Evolutionary conservation across 768 basidiomycete species (phyloP).

Genomic region (Ramaria rubella): DNA sequence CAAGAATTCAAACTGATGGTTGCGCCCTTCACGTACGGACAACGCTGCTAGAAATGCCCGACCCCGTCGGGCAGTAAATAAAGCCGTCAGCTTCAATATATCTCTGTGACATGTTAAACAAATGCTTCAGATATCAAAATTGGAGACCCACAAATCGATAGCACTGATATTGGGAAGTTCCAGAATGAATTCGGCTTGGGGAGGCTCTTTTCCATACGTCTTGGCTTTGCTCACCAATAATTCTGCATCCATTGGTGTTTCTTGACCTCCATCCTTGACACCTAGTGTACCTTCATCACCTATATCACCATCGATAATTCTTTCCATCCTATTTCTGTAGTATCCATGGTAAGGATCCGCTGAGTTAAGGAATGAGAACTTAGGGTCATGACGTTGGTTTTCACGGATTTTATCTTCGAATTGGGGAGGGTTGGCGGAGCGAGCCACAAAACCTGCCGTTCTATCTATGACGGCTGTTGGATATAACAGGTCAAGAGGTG

Average conservation of each 20-base stretch:
- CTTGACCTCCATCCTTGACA: constrained; percentile 24
- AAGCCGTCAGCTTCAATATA: constrained; percentile 91
- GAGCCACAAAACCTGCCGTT: constrained; percentile 85
- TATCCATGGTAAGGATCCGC: constrained; percentile 98
- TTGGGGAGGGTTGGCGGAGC: constrained; percentile 86
- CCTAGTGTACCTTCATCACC: constrained; percentile 35
- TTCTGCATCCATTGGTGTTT: constrained; percentile 38
- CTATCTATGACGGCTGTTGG: constrained; percentile 84
- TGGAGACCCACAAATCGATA: constrained; percentile 76
- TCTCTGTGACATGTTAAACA: constrained; percentile 46
- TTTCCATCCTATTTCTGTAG: constrained; percentile 88
- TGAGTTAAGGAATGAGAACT: constrained; percentile 97
- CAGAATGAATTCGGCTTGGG: constrained; percentile 73
- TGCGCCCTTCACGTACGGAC: constrained; percentile 83
- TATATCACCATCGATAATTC: constrained; percentile 67
- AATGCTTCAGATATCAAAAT: not conserved
- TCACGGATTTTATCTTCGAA: constrained; percentile 98
- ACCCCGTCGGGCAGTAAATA: constrained; percentile 91
- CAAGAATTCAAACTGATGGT: constrained; percentile 97
- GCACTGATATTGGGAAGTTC: constrained; percentile 82
- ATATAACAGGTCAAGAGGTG: constrained; percentile 9
- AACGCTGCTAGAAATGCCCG: constrained; percentile 79
- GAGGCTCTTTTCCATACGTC: constrained; percentile 41
- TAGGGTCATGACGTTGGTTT: constrained; percentile 91
- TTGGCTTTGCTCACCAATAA: constrained; percentile 18